Percentiles rank a stretch among this genome's conserved stretches.
Conservation (phyloP, 257 asterid species). For the Solanum piurae region DNA sequence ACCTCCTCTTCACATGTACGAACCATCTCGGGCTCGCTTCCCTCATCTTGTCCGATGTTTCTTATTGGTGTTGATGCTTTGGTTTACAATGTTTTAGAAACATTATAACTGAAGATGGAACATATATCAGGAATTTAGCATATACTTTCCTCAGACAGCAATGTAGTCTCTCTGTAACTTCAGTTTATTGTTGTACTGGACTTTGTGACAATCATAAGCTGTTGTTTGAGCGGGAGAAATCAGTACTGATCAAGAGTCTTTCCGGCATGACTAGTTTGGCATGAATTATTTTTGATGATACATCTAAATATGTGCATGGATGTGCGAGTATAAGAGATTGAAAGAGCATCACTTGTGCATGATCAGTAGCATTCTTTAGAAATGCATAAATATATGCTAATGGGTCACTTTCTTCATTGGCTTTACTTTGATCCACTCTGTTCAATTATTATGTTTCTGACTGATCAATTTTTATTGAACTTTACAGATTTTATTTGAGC, state of each 20-base stretch:
- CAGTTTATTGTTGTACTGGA: background rate
- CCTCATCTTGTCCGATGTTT: background rate
- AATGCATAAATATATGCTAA: background rate
- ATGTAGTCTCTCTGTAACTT: background rate
- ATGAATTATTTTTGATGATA: background rate
- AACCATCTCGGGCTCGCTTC: background rate
- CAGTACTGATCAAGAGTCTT: background rate
- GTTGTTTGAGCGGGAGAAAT: background rate
- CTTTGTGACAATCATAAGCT: background rate
- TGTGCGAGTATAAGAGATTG: background rate
- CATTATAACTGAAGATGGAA: background rate
- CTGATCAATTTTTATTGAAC: background rate
- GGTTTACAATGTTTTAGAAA: background rate
- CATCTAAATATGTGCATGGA: background rate
- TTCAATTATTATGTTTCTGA: background rate
- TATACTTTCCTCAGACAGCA: background rate
- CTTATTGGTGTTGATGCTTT: background rate
- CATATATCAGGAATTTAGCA: background rate
- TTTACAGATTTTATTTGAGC: constrained; percentile 76
- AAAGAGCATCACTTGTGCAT: background rate
- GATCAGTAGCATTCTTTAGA: background rate
- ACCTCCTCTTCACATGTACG: background rate
- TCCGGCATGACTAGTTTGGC: background rate
- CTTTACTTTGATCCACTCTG: background rate
- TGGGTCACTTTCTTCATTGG: background rate